A percentile compares a stretch with the other conserved stretches of the same genome.
Evolutionary conservation across 208 protist genomes (phyloP).

Genomic region (Trypanosomatidae sp.): DNA sequence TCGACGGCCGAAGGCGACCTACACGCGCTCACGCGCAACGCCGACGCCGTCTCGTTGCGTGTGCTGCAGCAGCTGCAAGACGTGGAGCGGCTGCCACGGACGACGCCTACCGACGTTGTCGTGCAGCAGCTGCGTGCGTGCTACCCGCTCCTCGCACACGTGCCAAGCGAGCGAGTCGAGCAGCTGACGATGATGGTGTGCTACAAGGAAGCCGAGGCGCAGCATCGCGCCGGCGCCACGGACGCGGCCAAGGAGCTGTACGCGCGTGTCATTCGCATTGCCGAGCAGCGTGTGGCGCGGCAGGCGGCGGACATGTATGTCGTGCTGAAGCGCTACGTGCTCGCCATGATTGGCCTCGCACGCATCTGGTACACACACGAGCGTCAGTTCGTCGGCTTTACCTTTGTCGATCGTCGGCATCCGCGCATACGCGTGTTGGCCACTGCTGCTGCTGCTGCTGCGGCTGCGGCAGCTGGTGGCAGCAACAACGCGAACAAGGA

Average conservation of each 20-base stretch:
- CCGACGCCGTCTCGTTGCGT: conserved; percentile 35
- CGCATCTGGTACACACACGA: conserved; percentile 76
- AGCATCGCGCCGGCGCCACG: conserved; percentile 25
- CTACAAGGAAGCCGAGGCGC: conserved; percentile 65
- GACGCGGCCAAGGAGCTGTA: conserved; percentile 54
- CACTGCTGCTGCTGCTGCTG: conserved; percentile 4
- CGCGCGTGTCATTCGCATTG: conserved; percentile 58
- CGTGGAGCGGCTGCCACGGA: conserved; percentile 22
- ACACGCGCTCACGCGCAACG: conserved; percentile 17
- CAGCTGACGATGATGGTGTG: conserved; percentile 63
- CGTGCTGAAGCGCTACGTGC: conserved; percentile 72
- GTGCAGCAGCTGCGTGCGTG: conserved; percentile 31
- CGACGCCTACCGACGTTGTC: conserved; percentile 24
- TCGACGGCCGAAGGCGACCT: conserved; percentile 27
- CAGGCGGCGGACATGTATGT: conserved; percentile 68
- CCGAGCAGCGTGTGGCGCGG: conserved; percentile 61
- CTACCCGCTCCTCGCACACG: conserved; percentile 46
- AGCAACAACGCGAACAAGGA: neutral
- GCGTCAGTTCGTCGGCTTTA: conserved; percentile 50
- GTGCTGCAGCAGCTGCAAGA: conserved; percentile 50
- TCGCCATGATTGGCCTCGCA: conserved; percentile 67
- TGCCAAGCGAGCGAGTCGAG: conserved; percentile 37
- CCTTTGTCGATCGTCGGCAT: conserved; percentile 21
- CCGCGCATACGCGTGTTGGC: conserved; percentile 6
- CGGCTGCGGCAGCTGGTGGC: conserved; percentile 5